Evolutionary conservation across 108 stramenopile species (phyloP), one percentile per base, ranked within the genome.

Genomic region (Nitzschia putrida): DNA sequence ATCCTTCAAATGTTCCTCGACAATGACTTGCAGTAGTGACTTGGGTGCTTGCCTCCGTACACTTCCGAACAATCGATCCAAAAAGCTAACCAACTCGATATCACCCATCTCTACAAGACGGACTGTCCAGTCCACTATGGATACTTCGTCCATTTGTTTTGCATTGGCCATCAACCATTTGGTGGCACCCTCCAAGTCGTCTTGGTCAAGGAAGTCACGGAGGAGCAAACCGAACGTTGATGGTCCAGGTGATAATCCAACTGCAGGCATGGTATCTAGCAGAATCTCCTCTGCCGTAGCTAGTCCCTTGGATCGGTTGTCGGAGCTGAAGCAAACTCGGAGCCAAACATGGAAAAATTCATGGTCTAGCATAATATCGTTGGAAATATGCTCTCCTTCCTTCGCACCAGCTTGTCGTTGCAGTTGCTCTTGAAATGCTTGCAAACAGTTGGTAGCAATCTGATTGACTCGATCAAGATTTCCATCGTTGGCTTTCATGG

Each of bases 341-440:
- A 76, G 60, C 67, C 67, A 76, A 43, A 64, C 68, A 44, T 76
- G 68, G 37, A 74, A 74, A 39, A 74, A 74, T 29, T 39, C 38
- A 29, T 40, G 73, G 42, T 76, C 74, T 42, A 69, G 53, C 39
- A 29, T 13, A 50, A 53, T 47, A 40, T 57, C 22, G 11, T 41
- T 16, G 13, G 13, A n/a, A 11, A 6, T n/a, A n/a, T 66, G 40
- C 2, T 44, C 58, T 34, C 61, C 60, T 2, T 47, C 61, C 7
- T 56, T 3, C 54, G 23, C 54, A 7, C 25, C 23, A 14, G 14
- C 38, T 9, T 50, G 29, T 53, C 24, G 7, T 47, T 23, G 42
- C 20, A 38, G 21, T 42, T 57, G 73, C 8, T 53, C 58, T 0
- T 37, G 13, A 26, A 45, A 67, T 10, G 52, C 68, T 44, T 23